Conservation (phyloP, 1,284 basidiomycete species). For the Peniophora sp. region DNA sequence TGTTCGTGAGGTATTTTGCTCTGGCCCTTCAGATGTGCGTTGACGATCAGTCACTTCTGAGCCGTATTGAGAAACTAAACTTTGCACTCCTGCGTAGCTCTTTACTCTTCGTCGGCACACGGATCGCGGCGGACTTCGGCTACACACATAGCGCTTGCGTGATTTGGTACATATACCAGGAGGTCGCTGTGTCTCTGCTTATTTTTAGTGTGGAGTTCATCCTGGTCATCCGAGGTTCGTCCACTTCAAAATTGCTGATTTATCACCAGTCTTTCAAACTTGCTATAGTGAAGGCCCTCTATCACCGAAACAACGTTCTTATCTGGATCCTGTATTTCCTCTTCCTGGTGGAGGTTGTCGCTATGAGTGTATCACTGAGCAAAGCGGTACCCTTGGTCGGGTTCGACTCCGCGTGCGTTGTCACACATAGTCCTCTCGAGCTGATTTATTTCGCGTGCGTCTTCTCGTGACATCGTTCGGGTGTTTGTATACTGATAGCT, state of each 20-base stretch:
- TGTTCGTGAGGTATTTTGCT: constrained; percentile 13
- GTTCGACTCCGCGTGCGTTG: constrained; percentile 16
- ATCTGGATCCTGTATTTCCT: constrained; percentile 14
- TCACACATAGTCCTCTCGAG: constrained; percentile 15
- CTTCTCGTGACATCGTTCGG: too few relatives aligned
- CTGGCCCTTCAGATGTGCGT: constrained; percentile 11
- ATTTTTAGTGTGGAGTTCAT: constrained; percentile 21
- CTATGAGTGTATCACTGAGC: constrained; percentile 19
- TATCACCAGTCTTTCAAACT: too few relatives aligned
- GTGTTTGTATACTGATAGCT: too few relatives aligned
- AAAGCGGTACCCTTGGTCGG: constrained; percentile 19
- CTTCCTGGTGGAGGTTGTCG: constrained; percentile 15
- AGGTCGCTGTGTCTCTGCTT: constrained; percentile 21
- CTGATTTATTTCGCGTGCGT: constrained; percentile 23
- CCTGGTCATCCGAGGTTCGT: constrained; percentile 23
- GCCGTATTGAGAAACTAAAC: too few relatives aligned
- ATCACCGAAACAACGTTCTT: constrained; percentile 14
- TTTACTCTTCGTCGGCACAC: constrained; percentile 6
- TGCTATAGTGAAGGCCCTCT: constrained; percentile 23
- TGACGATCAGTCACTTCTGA: too few relatives aligned
- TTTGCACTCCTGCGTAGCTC: not conserved
- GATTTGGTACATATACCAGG: constrained; percentile 23
- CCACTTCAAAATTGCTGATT: not conserved
- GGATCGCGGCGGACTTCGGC: constrained; percentile 4
- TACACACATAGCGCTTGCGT: constrained; percentile 13